Conservation (phyloP, 2,329 filamentous ascomycete species). For the Colletotrichum abscissum region DNA sequence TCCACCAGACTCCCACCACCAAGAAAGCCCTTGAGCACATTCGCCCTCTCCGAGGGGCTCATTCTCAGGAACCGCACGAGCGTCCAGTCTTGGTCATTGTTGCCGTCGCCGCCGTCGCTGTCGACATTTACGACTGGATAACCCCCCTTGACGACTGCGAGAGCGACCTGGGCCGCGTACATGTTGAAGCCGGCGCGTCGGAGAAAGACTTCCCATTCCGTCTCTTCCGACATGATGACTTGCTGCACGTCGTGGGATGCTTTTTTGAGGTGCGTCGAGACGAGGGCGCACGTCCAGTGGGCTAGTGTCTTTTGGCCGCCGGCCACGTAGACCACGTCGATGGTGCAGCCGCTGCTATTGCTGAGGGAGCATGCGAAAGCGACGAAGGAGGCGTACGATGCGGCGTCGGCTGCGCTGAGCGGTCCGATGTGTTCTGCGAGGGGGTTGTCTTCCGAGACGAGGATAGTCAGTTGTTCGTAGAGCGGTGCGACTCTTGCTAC, state of each 20-base stretch:
- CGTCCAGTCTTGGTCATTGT: conserved; percentile 38
- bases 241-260: conserved; percentile 41
- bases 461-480: conserved; percentile 76
- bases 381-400: conserved; percentile 61
- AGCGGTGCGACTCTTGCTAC: conserved; percentile 63
- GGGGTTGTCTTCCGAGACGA: conserved; percentile 69
- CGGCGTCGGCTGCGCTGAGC: conserved; percentile 53
- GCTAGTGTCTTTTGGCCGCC: conserved; percentile 62
- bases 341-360: conserved; percentile 37
- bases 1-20: conserved; percentile 35
- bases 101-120: background rate
- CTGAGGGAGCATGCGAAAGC: conserved; percentile 57
- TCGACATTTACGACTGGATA: conserved; percentile 21
- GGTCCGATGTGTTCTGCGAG: conserved; percentile 53
- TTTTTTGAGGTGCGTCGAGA: conserved; percentile 56
- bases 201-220: conserved; percentile 52
- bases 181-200: conserved; percentile 50
- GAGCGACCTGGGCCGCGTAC: conserved; percentile 48
- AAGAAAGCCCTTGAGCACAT: conserved; percentile 41
- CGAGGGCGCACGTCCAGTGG: conserved; percentile 64
- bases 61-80: conserved; percentile 46
- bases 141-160: conserved; percentile 40
- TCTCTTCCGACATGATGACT: conserved; percentile 52
- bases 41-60: conserved; percentile 40
- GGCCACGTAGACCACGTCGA: conserved; percentile 59